Evolutionary conservation across 2,329 filamentous ascomycete species (phyloP), one percentile per base, ranked within the genome.

Genomic region (Colletotrichum sp.): DNA sequence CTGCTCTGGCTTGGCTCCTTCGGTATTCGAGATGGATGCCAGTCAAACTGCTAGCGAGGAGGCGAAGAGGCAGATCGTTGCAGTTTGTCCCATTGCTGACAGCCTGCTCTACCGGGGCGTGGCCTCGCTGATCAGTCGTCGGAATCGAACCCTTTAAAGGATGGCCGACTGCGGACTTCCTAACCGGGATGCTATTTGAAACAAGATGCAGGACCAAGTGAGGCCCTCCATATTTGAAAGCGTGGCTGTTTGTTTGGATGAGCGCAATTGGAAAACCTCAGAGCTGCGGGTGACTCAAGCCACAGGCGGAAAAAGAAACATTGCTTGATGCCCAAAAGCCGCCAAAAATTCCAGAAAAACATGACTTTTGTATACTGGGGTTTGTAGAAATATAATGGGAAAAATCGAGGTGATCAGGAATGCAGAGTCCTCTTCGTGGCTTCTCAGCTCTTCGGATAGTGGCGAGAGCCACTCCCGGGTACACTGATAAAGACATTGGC

Each of bases 201-300:
- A 64, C 57, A 76, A 5, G 24, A 63, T 8, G 28, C 68, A 70
- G 57, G 36, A 26, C 12, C 15, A 26, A 36, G 55, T 24, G 57
- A 64, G 10, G 39, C 15, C 44, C 32, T 71, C 30, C n/a, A 32
- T 21, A 57, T 49, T 49, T 34, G 30, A 36, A 34, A 69, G 28
- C 44, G 30, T 67, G 36, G 64, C 13, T 30, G 39, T 52, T 34
- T 67, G 28, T 32, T n/a, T 55, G 34, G 34, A 36, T 34, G 44
- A 44, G 64, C 39, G 24, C 36, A 21, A 59, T 28, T 26, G 60
- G 55, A 59, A 76, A 68, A 34, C 69, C 12, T 49, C 63, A 59
- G 62, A 44, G 36, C 26, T 18, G 69, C 63, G 63, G 74, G 13
- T 69, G 65, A 76, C 64, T 59, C 32, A 73, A 73, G 73, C 70